Percentiles rank a stretch among this genome's conserved stretches.
phyloP scores from a whole-genome alignment of 2,329 filamentous ascomycete species.

The Apiospora phragmitis region DNA sequence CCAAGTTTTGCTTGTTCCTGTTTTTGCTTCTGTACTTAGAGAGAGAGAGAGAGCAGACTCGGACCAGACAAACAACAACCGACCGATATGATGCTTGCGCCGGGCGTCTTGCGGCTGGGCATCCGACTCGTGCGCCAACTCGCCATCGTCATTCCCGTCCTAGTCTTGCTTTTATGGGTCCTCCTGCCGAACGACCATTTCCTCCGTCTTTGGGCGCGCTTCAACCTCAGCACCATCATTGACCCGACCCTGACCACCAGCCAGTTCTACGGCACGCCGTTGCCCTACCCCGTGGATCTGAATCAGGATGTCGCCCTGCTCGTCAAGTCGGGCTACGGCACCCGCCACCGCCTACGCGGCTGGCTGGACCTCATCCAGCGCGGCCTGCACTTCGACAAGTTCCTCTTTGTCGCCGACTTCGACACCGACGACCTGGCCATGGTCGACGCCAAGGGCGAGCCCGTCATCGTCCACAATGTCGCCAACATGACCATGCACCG shows the following conservation, averaged over 20 bases:
- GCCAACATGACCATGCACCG: conserved; percentile 9
- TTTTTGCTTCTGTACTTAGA: neutral
- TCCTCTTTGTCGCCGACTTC: conserved; percentile 8
- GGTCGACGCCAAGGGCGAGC: neutral
- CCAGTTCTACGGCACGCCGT: neutral
- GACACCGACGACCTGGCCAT: neutral
- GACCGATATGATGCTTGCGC: neutral
- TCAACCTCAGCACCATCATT: neutral
- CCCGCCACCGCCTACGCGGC: conserved; percentile 2
- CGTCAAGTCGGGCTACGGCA: conserved; percentile 9
- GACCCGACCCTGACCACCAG: conserved; percentile 1
- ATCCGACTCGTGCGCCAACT: neutral
- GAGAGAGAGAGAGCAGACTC: neutral
- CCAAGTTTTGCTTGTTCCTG: neutral
- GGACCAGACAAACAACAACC: neutral
- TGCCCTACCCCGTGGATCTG: conserved; percentile 1
- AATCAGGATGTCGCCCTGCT: neutral
- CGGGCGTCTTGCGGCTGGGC: neutral
- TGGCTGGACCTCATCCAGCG: conserved; percentile 7
- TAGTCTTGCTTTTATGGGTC: conserved; percentile 5
- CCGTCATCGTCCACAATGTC: conserved; percentile 8
- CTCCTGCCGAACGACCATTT: neutral
- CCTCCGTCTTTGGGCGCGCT: conserved; percentile 3
- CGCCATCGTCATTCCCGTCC: neutral
- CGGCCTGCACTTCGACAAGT: neutral